phyloP scores from a whole-genome alignment of 345 rosid species.

The Salix koriyanagi region DNA sequence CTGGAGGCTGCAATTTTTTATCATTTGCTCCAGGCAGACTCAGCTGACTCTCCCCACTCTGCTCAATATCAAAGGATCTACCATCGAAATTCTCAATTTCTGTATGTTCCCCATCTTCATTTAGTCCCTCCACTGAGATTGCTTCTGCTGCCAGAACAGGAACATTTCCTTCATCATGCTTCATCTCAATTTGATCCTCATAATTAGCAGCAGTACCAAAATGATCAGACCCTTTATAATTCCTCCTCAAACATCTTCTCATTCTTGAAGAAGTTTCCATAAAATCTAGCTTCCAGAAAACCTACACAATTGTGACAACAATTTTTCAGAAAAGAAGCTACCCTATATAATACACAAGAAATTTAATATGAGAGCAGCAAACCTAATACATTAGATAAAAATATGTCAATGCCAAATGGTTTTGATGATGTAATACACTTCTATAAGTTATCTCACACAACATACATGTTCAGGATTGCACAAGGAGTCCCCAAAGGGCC shows the following conservation, averaged over 20 bases:
- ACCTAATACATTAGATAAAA: neutral
- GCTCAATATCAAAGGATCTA: conserved; percentile 40
- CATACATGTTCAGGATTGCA: conserved; percentile 63
- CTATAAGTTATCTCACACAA: conserved; percentile 15
- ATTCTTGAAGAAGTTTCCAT: conserved; percentile 96
- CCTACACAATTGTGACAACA: conserved; percentile 36
- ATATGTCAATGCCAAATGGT: neutral
- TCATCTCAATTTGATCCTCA: conserved; percentile 53
- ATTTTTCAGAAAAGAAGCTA: conserved; percentile 7
- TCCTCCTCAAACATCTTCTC: conserved; percentile 81
- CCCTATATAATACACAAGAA: neutral
- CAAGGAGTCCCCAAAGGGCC: conserved; percentile 57
- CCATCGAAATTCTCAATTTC: conserved; percentile 58
- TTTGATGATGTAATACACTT: neutral
- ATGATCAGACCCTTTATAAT: conserved; percentile 81
- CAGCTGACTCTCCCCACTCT: conserved; percentile 37
- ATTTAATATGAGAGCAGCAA: neutral
- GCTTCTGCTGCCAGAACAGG: conserved; percentile 84
- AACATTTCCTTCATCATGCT: conserved; percentile 42
- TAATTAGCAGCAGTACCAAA: conserved; percentile 87
- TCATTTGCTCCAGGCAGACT: conserved; percentile 46
- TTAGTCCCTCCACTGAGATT: conserved; percentile 62
- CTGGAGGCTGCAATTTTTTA: conserved; percentile 41
- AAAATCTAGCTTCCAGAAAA: conserved; percentile 95
- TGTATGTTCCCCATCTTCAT: conserved; percentile 76